Conservation (phyloP, 2,329 filamentous ascomycete species). For the Fonsecaea nubica region DNA sequence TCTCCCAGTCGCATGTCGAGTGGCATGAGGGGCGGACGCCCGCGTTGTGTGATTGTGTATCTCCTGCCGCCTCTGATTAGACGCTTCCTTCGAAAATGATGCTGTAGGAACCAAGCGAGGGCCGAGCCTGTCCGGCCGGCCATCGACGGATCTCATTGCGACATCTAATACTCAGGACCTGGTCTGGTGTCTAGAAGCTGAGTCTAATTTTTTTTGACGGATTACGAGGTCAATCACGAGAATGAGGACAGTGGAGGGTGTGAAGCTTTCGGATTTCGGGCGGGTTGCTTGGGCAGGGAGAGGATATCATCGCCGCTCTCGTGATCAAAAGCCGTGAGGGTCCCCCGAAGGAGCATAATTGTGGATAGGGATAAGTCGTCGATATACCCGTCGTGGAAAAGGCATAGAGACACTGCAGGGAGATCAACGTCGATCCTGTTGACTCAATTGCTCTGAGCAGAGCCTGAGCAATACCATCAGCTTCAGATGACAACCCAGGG, state of each 20-base stretch:
- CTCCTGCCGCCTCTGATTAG: neutral
- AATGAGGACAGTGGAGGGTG: slow-evolving; percentile 16
- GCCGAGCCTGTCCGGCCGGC: slow-evolving; percentile 30
- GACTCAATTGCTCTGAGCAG: neutral
- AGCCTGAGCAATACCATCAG: slow-evolving; percentile 1
- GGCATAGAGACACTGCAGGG: neutral
- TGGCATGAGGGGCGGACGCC: slow-evolving; percentile 15
- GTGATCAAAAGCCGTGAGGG: slow-evolving; percentile 10
- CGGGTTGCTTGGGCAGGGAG: slow-evolving; percentile 6
- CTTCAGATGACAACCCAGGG: neutral
- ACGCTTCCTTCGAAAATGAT: neutral
- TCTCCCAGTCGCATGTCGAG: slow-evolving; percentile 20
- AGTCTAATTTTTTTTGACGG: slow-evolving; percentile 20
- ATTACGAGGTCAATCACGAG: slow-evolving; percentile 21
- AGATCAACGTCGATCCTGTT: slow-evolving; percentile 19
- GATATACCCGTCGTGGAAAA: slow-evolving; percentile 3
- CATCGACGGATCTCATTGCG: slow-evolving; percentile 19
- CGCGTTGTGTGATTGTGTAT: slow-evolving; percentile 4
- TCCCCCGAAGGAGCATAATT: slow-evolving; percentile 5
- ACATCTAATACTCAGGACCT: neutral
- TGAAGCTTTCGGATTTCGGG: slow-evolving; percentile 14
- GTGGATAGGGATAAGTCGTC: slow-evolving; percentile 8
- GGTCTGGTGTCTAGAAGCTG: slow-evolving; percentile 14
- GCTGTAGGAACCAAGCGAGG: slow-evolving; percentile 22
- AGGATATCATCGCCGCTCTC: slow-evolving; percentile 11